Evolutionary conservation across 306 rosid species (phyloP), one percentile per base, ranked within the genome.

Genomic region (Ormosia semicastrata): DNA sequence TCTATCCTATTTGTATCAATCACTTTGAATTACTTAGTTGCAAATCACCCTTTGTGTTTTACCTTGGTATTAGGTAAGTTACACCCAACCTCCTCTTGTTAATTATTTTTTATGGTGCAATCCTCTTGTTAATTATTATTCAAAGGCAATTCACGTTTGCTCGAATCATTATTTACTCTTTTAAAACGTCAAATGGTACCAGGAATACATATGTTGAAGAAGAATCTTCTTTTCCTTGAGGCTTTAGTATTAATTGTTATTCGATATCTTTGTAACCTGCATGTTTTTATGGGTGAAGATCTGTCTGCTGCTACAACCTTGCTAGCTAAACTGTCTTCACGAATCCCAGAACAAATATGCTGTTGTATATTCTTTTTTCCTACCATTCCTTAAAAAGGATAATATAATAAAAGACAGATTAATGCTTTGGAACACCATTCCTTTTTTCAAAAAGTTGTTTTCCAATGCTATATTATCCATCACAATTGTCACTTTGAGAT

Each of bases 401-500:
- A 39, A 15, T 11, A n/a, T 18, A 52, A 9, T 12, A 52, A 9
- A 29, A 37, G 9, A 43, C 11, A 47, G 2, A 36, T 33, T 39
- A 17, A 13, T 79, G 50, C 53, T 70, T 70, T 34, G 53, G 81
- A 82, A 34, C 59, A 8, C 70, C 65, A 34, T 74, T 74, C 63
- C 43, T 50, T n/a, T 36, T 73, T 66, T 13, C 0, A 29, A 65
- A 65, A 82, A 75, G 52, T 36, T 33, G 34, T 24, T 8, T 52
- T 63, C 58, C 39, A 32, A 53, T 34, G 57, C 68, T 64, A 53
- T 53, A 40, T 15, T 8, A n/a, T 41, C 29, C 37, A 62, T 71
- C 79, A 39, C 79, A 50, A 39, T 49, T 63, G 69, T 67, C 65
- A 75, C 66, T 39, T 39, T 66, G 81, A 58, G 36, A 82, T 57